Conservation (phyloP, 2,329 filamentous ascomycete genomes). For the Stachybotrys echinatus region DNA sequence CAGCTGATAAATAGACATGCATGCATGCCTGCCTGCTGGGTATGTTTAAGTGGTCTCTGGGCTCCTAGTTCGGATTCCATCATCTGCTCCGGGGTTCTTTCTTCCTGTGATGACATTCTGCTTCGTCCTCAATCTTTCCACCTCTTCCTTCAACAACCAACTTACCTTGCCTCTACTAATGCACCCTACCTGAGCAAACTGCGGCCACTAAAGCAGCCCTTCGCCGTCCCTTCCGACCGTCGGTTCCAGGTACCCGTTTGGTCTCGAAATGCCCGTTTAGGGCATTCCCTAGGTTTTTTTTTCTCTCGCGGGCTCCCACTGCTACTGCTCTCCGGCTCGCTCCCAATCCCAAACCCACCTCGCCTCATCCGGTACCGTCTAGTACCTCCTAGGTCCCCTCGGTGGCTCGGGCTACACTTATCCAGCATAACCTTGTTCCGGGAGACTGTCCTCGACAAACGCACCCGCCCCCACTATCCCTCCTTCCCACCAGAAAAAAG, state of each 20-base stretch:
- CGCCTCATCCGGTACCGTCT: not conserved
- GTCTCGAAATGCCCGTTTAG: not conserved
- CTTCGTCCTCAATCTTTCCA: not conserved
- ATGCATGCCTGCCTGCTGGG: not conserved
- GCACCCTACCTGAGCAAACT: not conserved
- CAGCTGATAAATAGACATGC: not conserved
- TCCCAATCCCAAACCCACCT: not conserved
- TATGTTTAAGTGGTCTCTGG: not conserved
- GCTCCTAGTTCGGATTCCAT: not conserved
- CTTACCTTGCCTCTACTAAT: too few species aligned
- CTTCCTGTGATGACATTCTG: not conserved
- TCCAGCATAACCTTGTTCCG: slow-evolving; percentile 35
- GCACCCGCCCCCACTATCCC: slow-evolving; percentile 6
- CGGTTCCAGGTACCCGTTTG: not conserved
- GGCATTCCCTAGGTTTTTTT: not conserved
- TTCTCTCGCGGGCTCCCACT: not conserved
- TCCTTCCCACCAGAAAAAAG: slow-evolving; percentile 6
- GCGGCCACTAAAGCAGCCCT: not conserved
- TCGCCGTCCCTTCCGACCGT: too few species aligned
- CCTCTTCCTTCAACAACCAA: not conserved
- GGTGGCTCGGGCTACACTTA: slow-evolving; percentile 10
- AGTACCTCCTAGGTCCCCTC: not conserved
- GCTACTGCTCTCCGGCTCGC: not conserved
- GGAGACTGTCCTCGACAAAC: slow-evolving; percentile 20
- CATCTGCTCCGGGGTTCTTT: not conserved